These are phyloP conservation scores for Plasmopara muralis DNA, from an alignment of 352 stramenopile genomes.

Conservation along the genomic window DNA sequence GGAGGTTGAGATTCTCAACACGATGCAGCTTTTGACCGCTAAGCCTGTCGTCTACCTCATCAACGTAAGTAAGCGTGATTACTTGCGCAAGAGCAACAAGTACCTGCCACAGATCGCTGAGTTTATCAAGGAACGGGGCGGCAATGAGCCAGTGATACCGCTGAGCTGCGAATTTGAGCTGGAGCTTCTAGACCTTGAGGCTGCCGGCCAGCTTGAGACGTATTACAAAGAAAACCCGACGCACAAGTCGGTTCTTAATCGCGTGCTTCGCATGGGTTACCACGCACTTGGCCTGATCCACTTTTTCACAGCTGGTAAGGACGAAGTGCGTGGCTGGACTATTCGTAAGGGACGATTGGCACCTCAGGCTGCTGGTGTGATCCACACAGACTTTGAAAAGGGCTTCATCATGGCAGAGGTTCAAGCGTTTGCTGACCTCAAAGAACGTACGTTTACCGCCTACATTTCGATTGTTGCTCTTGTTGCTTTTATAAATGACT, in stretches of 20 bases:
- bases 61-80: constrained; percentile 98
- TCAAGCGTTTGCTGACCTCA: constrained; percentile 82
- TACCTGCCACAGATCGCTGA: constrained; percentile 96
- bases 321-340: constrained; percentile 99
- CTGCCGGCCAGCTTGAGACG: constrained; percentile 38
- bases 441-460: constrained; percentile 64
- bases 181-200: constrained; percentile 83
- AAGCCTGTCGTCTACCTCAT: constrained; percentile 98
- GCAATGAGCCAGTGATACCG: constrained; percentile 95
- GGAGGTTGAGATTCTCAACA: constrained; percentile 90
- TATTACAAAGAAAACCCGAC: constrained; percentile 83
- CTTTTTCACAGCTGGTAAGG: constrained; percentile 98
- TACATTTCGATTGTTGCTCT: background rate
- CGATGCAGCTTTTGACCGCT: constrained; percentile 88
- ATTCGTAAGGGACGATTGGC: constrained; percentile 96
- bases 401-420: constrained; percentile 98
- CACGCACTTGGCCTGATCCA: constrained; percentile 97
- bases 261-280: constrained; percentile 97
- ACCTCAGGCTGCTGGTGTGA: constrained; percentile 97
- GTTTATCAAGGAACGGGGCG: constrained; percentile 94
- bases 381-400: constrained; percentile 99
- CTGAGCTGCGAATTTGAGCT: constrained; percentile 99
- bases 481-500: background rate
- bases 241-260: constrained; percentile 91
- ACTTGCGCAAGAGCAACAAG: constrained; percentile 98